Percentiles rank a stretch among this genome's conserved stretches.
These are phyloP conservation scores for Pseudogymnoascus destructans DNA, from an alignment of 2,329 filamentous ascomycete genomes.

Conservation along the genomic window DNA sequence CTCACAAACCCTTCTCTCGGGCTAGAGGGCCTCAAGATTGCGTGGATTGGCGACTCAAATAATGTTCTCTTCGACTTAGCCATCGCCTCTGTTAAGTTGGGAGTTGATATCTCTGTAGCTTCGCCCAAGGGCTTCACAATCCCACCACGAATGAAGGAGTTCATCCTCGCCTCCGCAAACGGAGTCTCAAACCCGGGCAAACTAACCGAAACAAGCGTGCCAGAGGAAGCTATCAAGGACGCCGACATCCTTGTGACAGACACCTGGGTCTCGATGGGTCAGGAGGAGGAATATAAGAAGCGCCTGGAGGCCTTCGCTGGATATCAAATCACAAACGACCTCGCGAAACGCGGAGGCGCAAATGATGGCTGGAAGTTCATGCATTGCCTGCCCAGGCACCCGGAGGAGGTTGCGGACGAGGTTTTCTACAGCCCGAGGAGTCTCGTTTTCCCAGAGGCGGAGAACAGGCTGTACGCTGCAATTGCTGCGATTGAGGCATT, in stretches of 20 bases:
- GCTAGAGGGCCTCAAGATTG: conserved; percentile 73
- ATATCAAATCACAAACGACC: conserved; percentile 79
- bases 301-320: conserved; percentile 71
- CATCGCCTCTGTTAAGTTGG: conserved; percentile 75
- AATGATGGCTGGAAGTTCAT: conserved; percentile 93
- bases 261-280: conserved; percentile 97
- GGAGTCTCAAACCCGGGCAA: conserved; percentile 47
- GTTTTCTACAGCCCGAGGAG: conserved; percentile 83
- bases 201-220: conserved; percentile 62
- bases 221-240: conserved; percentile 70
- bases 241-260: conserved; percentile 91
- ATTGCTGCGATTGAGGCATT: conserved; percentile 79
- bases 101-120: conserved; percentile 74
- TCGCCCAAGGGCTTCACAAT: conserved; percentile 79
- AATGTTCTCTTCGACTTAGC: conserved; percentile 93
- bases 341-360: conserved; percentile 73
- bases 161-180: conserved; percentile 53
- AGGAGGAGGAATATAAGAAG: conserved; percentile 72
- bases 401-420: conserved; percentile 85
- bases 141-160: conserved; percentile 55
- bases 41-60: conserved; percentile 94
- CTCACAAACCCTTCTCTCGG: conserved; percentile 36
- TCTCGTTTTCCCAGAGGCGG: conserved; percentile 84
- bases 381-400: conserved; percentile 89
- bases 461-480: conserved; percentile 88